These are phyloP conservation scores for Suillus sp. DNA, from an alignment of 768 basidiomycete genomes.

Conservation along the genomic window DNA sequence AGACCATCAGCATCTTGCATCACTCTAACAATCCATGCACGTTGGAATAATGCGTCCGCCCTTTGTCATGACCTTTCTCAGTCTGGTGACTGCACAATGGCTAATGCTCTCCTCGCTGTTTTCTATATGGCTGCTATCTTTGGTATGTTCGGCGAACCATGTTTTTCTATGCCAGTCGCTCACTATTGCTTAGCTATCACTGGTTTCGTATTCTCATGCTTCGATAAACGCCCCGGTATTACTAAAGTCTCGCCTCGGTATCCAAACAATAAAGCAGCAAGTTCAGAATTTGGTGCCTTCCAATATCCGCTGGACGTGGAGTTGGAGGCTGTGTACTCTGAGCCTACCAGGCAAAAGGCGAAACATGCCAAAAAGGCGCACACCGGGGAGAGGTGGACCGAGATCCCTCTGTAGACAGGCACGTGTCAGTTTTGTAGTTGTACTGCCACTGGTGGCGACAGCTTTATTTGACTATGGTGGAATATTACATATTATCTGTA, in stretches of 20 bases:
- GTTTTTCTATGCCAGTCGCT: constrained; percentile 5
- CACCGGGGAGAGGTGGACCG: constrained; percentile 21
- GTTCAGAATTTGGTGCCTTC: constrained; percentile 28
- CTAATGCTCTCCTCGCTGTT: constrained; percentile 28
- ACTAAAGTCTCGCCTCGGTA: constrained; percentile 28
- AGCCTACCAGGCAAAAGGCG: constrained; percentile 11
- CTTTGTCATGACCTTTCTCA: constrained; percentile 35
- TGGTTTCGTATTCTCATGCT: constrained; percentile 28
- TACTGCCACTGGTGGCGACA: background rate
- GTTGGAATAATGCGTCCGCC: constrained; percentile 16
- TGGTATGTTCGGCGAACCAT: constrained; percentile 25
- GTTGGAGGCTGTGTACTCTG: constrained; percentile 20
- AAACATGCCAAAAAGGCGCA: constrained; percentile 12
- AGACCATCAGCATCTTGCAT: constrained; percentile 19
- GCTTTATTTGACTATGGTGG: constrained; percentile 20
- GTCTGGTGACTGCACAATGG: constrained; percentile 21
- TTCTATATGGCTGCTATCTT: constrained; percentile 31
- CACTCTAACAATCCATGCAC: constrained; percentile 32
- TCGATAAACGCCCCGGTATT: constrained; percentile 31
- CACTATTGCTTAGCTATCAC: constrained; percentile 19
- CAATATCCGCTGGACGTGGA: constrained; percentile 25
- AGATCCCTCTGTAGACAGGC: constrained; percentile 20
- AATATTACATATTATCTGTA: constrained; percentile 4
- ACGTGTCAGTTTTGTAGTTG: background rate
- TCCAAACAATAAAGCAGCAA: constrained; percentile 33